Evolutionary conservation across 2,329 filamentous ascomycete species (phyloP).

Genomic region (Scedosporium apiospermum): DNA sequence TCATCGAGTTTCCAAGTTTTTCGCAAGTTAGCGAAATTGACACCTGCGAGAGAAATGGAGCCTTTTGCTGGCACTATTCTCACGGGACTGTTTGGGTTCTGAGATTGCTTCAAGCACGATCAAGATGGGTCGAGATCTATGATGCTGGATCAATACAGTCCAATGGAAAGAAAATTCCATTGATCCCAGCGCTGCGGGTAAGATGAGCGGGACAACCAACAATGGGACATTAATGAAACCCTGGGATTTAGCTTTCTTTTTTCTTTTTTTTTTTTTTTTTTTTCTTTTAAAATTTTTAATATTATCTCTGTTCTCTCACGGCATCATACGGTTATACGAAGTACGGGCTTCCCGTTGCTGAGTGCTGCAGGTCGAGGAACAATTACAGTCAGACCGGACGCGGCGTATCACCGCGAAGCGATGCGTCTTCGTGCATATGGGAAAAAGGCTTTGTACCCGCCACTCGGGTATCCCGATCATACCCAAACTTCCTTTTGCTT

Average conservation of each 20-base stretch:
- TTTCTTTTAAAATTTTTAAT: neutral
- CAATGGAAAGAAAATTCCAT: neutral
- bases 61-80: no score
- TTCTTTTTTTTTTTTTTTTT: neutral
- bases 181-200: neutral
- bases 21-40: no score
- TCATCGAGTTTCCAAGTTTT: no score
- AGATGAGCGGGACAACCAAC: neutral
- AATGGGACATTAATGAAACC: neutral
- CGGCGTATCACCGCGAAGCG: no score
- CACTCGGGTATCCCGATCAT: neutral
- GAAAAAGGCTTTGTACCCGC: neutral
- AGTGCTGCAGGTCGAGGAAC: neutral
- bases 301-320: neutral
- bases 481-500: neutral
- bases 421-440: no score
- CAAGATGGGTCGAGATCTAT: neutral
- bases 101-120: neutral
- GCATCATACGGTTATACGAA: neutral
- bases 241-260: neutral
- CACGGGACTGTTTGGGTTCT: no score
- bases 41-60: no score
- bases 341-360: neutral
- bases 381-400: neutral
- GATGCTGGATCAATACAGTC: neutral